Base-by-base conservation (phyloP, 1,284 basidiomycete species). In the Cutaneotrichosporon sp. region DNA sequence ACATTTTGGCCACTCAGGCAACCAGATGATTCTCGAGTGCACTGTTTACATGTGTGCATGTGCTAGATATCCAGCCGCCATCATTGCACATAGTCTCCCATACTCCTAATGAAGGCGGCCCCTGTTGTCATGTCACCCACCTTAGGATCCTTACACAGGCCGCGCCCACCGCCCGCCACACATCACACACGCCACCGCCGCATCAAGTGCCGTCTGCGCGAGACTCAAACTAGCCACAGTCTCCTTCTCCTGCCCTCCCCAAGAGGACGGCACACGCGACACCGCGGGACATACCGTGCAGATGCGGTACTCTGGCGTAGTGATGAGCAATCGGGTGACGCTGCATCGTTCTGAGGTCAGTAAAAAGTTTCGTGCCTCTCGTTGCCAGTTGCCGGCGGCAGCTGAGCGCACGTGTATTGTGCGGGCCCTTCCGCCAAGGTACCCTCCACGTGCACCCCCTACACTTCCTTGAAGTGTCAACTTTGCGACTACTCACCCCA, bases 91-190 rank as follows among this genome's bases (percentile, higher is more conserved):
- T 26, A 26, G 26, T 26, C 26, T 26, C 26, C 26, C 34, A 36
- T 8, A 9, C 34, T 36, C 34, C 34, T 13, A 36, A 13, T 34
- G 34, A 34, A 10, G 10, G n/a, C n/a, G n/a, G n/a, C n/a, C n/a
- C 34, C 34, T 6, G 34, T 34, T 34, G 34, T 10, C 34, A 34
- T 10, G 5, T 31, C 30, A 16, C 3, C 55, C 26, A 26, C 26
- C 26, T 26, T 26, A 3, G 26, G 26, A 26, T 26, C 26, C 26
- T 26, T 59, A 64, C 14, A 72, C 64, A 3, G 74, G 69, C 42
- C 73, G 60, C 14, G 72, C 64, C 77, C 77, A 79, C 42, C 77
- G 65, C 8, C 77, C 77, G 2, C 77, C 77, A 58, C 77, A 79
- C 50, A 67, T 64, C 30, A 72, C 47, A 58, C 77, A 79, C 3